Percentiles rank a stretch among this genome's conserved stretches.
These are phyloP conservation scores for Blastobotrys petasosporus DNA, from an alignment of 1,139 yeast species.

Conservation along the genomic window DNA sequence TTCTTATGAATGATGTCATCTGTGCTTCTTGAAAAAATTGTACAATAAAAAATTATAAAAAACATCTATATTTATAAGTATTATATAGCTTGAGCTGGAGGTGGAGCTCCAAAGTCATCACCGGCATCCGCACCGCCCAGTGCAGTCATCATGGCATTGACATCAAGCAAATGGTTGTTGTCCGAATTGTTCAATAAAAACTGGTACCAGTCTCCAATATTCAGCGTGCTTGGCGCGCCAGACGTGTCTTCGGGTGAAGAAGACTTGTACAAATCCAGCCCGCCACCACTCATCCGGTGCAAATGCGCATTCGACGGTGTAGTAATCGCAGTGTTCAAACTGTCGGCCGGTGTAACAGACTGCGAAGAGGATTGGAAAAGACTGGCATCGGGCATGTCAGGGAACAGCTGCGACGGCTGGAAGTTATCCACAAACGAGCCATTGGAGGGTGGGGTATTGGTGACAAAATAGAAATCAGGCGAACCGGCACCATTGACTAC, in stretches of 20 bases:
- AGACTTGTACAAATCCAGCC: neutral
- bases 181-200: constrained; percentile 27
- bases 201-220: constrained; percentile 38
- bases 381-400: constrained; percentile 23
- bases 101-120: neutral
- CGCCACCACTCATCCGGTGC: too few species aligned
- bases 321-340: neutral
- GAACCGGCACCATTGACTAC: constrained; percentile 9
- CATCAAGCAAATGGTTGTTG: constrained; percentile 6
- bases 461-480: constrained; percentile 34
- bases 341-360: constrained; percentile 3
- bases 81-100: neutral
- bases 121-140: neutral
- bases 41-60: neutral
- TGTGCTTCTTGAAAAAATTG: neutral
- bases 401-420: constrained; percentile 37
- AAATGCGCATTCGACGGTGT: too few species aligned
- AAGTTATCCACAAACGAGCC: constrained; percentile 29
- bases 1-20: constrained; percentile 1
- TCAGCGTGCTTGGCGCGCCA: constrained; percentile 31
- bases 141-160: constrained; percentile 7
- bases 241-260: neutral
- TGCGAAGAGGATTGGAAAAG: neutral
- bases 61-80: neutral
- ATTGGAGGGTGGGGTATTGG: constrained; percentile 31